A percentile compares a stretch with the other conserved stretches of the same genome.
Evolutionary conservation across 345 rosid species (phyloP).

Genomic region (Psidium guajava): DNA sequence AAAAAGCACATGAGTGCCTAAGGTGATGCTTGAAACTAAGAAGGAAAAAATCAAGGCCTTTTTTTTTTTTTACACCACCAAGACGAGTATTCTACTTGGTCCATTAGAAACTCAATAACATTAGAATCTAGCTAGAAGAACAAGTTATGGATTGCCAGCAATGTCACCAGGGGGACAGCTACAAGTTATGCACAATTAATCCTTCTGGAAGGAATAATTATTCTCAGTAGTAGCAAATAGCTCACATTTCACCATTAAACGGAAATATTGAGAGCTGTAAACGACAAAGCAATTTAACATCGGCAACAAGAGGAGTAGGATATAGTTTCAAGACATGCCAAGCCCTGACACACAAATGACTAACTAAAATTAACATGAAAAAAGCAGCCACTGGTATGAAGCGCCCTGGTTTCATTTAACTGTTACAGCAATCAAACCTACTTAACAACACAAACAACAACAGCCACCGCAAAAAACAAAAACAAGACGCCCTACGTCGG

Average conservation of each 20-base stretch:
- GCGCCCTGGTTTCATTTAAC: not conserved
- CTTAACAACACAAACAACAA: not conserved
- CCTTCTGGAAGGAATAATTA: not conserved
- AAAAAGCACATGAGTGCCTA: not conserved
- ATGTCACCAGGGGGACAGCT: not conserved
- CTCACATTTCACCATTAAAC: not conserved
- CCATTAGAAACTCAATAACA: not conserved
- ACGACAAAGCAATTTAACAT: not conserved
- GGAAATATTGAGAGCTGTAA: not conserved
- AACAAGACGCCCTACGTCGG: not conserved
- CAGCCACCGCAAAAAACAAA: not conserved
- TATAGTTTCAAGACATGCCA: not conserved
- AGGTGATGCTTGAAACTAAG: not conserved
- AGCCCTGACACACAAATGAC: not conserved
- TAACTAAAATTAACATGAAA: not conserved
- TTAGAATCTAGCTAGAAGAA: not conserved
- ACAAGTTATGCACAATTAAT: not conserved
- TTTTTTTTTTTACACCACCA: not conserved
- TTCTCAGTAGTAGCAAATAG: not conserved
- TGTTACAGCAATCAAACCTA: not conserved
- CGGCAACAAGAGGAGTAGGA: not conserved
- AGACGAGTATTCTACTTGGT: not conserved
- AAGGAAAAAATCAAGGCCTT: not conserved
- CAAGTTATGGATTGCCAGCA: not conserved
- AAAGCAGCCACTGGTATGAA: not conserved